Evolutionary conservation across 164 flowering plant genomes (phyloP).

Genomic region (Euptelea pleiosperma): DNA sequence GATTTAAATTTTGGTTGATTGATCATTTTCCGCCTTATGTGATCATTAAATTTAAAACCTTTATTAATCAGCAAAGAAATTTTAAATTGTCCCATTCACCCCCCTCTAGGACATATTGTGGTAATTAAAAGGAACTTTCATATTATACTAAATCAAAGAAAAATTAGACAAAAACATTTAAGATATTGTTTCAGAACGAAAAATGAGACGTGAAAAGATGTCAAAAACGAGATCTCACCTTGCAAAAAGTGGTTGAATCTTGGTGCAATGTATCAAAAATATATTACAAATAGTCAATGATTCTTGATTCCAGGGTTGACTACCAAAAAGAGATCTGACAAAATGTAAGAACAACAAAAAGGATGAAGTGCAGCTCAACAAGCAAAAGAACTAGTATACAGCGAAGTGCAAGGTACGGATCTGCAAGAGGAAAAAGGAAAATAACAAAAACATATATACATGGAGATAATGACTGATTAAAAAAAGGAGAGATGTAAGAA

Average conservation of each 20-base stretch:
- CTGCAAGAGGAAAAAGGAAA: not conserved
- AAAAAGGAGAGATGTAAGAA: not conserved
- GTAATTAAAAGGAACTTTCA: too few relatives aligned
- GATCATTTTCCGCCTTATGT: too few relatives aligned
- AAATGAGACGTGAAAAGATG: not conserved
- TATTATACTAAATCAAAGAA: too few relatives aligned
- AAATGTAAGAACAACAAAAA: not conserved
- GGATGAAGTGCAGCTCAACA: too few relatives aligned
- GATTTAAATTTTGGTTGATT: too few relatives aligned
- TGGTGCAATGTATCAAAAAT: not conserved
- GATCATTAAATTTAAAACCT: too few relatives aligned
- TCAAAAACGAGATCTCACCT: not conserved
- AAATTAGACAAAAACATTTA: not conserved
- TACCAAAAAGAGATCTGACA: not conserved
- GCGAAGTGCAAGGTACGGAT: too few relatives aligned
- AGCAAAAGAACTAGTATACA: not conserved
- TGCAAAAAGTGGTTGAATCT: not conserved
- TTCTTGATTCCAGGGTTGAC: not conserved
- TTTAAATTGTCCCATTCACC: too few relatives aligned
- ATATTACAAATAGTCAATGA: not conserved
- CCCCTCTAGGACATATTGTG: too few relatives aligned
- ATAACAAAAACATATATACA: too few relatives aligned
- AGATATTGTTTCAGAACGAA: not conserved
- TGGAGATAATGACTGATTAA: too few relatives aligned
- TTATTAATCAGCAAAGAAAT: too few relatives aligned